These are phyloP conservation scores for Microstegium vimineum DNA, from an alignment of 176 grass and related monocot species.

Conservation along the genomic window DNA sequence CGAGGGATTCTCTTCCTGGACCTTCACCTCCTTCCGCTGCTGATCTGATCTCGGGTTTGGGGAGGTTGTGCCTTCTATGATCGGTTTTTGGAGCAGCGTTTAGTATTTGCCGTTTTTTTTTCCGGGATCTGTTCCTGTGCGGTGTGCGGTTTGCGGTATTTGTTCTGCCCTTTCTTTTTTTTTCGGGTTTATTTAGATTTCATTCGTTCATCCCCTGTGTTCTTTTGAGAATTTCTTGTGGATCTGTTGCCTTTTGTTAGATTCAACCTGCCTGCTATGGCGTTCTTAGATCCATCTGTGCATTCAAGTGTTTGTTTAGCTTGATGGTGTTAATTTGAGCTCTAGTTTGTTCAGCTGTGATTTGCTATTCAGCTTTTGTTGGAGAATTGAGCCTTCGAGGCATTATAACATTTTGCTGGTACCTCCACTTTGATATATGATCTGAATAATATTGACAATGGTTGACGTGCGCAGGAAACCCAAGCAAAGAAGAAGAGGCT, in stretches of 20 bases:
- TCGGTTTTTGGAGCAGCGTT: not conserved
- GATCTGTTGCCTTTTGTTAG: not conserved
- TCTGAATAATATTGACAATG: conserved; percentile 18
- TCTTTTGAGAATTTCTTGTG: not conserved
- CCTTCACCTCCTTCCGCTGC: not conserved
- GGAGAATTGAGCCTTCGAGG: not conserved
- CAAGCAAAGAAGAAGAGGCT: conserved; percentile 49
- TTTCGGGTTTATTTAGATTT: not conserved
- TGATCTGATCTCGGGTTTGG: not conserved
- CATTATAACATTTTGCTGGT: not conserved
- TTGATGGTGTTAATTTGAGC: not conserved
- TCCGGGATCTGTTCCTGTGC: not conserved
- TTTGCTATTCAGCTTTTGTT: not conserved
- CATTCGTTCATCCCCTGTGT: not conserved
- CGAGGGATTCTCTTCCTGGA: not conserved
- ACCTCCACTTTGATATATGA: not conserved
- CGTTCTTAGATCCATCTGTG: not conserved
- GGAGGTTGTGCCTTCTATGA: not conserved
- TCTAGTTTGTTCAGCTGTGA: not conserved
- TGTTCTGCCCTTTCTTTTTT: not conserved
- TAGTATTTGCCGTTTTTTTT: not conserved
- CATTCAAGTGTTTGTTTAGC: no score
- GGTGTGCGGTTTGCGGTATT: not conserved
- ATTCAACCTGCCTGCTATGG: not conserved
- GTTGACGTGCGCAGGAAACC: conserved; percentile 46